These are phyloP conservation scores for Picea sitchensis DNA, from an alignment of 75 land plant genomes.

Conservation along the genomic window DNA sequence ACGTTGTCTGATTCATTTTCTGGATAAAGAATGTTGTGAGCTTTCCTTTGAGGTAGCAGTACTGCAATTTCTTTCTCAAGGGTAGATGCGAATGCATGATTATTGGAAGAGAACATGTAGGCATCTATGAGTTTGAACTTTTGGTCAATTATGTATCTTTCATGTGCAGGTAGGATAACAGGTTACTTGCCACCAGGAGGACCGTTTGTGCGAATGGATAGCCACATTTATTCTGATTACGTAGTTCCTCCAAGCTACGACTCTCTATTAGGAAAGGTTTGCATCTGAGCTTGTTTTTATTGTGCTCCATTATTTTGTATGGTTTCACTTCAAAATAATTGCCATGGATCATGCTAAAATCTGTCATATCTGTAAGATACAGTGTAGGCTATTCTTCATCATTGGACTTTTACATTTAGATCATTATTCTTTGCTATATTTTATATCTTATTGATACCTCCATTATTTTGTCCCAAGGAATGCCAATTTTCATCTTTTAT, in stretches of 20 bases:
- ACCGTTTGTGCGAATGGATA: slow-evolving; percentile 98
- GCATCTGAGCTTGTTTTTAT: neutral
- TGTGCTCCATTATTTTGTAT: neutral
- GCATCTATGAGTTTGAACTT: neutral
- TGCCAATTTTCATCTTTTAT: neutral
- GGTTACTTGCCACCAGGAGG: slow-evolving; percentile 94
- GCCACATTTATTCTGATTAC: slow-evolving; percentile 93
- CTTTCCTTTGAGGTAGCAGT: neutral
- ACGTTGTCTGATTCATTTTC: neutral
- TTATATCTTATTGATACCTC: neutral
- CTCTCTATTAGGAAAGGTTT: slow-evolving; percentile 93
- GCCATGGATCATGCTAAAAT: too few relatives aligned
- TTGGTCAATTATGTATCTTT: neutral
- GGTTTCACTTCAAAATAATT: neutral
- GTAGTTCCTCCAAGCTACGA: slow-evolving; percentile 98
- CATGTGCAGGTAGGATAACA: slow-evolving; percentile 70
- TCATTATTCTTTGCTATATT: neutral
- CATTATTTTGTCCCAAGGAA: neutral
- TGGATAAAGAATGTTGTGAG: neutral
- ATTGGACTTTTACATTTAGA: neutral
- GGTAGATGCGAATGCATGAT: neutral
- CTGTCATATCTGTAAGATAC: neutral
- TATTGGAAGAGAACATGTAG: neutral
- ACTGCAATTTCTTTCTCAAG: neutral
- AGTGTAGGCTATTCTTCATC: neutral